Base-by-base conservation (phyloP, 108 stramenopile genomes). In the Bacterosira constricta region DNA sequence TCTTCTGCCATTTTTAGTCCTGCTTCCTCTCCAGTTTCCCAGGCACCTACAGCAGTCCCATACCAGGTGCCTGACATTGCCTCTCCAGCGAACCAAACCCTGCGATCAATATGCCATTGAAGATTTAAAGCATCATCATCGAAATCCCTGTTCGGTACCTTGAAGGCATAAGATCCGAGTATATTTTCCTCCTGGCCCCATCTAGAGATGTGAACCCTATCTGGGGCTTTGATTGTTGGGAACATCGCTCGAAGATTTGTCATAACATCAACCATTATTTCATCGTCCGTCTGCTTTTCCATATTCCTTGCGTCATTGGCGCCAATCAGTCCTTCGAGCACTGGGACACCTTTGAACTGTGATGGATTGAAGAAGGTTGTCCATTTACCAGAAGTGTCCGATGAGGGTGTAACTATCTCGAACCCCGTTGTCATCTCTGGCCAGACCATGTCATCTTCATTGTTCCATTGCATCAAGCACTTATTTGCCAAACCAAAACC, bases 401-500 rank as follows among this genome's bases (percentile, higher is more conserved):
- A 55, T 13, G 59, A 56, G 4, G 69, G 65, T 29, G 79, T 72
- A 39, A 77, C 54, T n/a, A 64, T 52, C 37, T 37, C 41, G 42
- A 74, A 54, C 37, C 57, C 66, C 21, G 15, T 18, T 23, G 73
- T 64, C 13, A 56, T 77, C 37, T 44, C 41, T 30, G 82, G 71
- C 71, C 77, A 83, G 39, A 58, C 75, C 10, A 57, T 15, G 32
- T 71, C 55, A 8, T 20, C 38, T 9, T 38, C 34, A 44, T 69
- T 41, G 8, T 77, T 49, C 79, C 83, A 84, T 45, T 52, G 58
- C 38, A 83, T 47, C 15, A 85, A 71, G 46, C 83, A 81, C 49
- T 82, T 87, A 69, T 89, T 84, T 9, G 85, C 55, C 27, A 59
- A 53, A 2, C 82, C 85, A 38, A 85, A 83, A 32, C 90, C 88